Percentiles rank a stretch among this genome's conserved stretches.
Conservation (phyloP, 2,329 filamentous ascomycete species). For the Ophiocordyceps camponoti-saundersi region DNA sequence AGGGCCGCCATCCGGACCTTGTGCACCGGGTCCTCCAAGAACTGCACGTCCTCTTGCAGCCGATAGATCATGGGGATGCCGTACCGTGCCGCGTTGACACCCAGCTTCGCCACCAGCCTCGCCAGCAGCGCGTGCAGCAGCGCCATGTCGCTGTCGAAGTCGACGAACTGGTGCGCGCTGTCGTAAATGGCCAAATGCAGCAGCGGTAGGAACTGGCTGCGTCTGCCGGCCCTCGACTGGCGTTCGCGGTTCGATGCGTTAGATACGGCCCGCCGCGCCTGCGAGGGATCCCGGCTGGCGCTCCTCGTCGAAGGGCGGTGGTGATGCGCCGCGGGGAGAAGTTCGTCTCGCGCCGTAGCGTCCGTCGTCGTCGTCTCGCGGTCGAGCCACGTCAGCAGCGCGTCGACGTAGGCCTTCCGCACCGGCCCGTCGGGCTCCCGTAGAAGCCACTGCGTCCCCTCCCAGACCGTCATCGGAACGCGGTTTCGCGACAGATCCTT, state of each 20-base stretch:
- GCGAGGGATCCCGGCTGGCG: constrained; percentile 20
- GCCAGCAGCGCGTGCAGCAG: constrained; percentile 62
- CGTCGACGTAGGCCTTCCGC: constrained; percentile 71
- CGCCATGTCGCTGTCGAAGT: constrained; percentile 57
- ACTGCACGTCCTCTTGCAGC: constrained; percentile 68
- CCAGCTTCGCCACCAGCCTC: constrained; percentile 58
- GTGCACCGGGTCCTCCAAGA: constrained; percentile 44
- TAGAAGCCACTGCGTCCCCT: constrained; percentile 88
- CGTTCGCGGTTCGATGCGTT: constrained; percentile 47
- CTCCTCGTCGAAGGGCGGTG: constrained; percentile 25
- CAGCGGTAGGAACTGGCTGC: constrained; percentile 62
- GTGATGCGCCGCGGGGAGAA: constrained; percentile 20
- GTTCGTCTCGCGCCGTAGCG: constrained; percentile 41
- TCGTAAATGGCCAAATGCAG: constrained; percentile 85
- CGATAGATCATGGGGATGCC: constrained; percentile 80
- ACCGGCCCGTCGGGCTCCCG: constrained; percentile 65
- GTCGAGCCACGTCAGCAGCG: constrained; percentile 68
- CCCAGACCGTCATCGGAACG: constrained; percentile 75
- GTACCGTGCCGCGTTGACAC: constrained; percentile 63
- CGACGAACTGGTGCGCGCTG: constrained; percentile 56
- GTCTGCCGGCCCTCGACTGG: constrained; percentile 22
- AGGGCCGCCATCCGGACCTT: constrained; percentile 72
- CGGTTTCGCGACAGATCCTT: constrained; percentile 52
- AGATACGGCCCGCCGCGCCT: constrained; percentile 49
- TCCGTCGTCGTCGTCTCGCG: constrained; percentile 58